A percentile compares a stretch with the other conserved stretches of the same genome.
phyloP scores from a whole-genome alignment of 2,329 filamentous ascomycete species.

The Claviceps sp. region DNA sequence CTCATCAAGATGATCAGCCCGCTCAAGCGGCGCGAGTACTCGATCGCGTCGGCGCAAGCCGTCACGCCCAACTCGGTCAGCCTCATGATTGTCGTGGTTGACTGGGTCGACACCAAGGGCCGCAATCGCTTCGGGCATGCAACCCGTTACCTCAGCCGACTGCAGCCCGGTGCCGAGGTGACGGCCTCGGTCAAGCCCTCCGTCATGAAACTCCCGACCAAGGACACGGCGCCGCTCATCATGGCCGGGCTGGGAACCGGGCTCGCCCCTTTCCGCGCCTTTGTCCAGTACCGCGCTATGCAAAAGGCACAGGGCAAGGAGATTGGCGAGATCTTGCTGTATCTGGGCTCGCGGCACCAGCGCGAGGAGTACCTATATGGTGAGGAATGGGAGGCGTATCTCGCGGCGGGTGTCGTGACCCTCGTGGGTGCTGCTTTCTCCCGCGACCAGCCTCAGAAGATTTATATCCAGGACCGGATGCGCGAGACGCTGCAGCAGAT shows the following conservation, averaged over 20 bases:
- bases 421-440: constrained; percentile 89
- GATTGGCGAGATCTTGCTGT: constrained; percentile 83
- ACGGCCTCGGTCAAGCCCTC: constrained; percentile 95
- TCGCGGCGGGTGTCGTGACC: constrained; percentile 89
- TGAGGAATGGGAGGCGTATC: constrained; percentile 98
- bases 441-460: constrained; percentile 93
- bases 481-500: constrained; percentile 74
- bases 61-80: constrained; percentile 82
- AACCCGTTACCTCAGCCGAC: constrained; percentile 71
- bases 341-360: constrained; percentile 94
- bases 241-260: constrained; percentile 98
- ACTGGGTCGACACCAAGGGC: constrained; percentile 82
- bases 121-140: constrained; percentile 87
- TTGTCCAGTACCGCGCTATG: constrained; percentile 94
- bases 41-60: constrained; percentile 94
- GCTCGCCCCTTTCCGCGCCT: constrained; percentile 96
- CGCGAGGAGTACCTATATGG: constrained; percentile 98
- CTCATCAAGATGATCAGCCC: constrained; percentile 77
- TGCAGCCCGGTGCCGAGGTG: constrained; percentile 63
- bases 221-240: constrained; percentile 84
- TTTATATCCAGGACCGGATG: constrained; percentile 99
- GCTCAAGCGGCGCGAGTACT: constrained; percentile 95
- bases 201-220: constrained; percentile 93
- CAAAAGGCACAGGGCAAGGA: constrained; percentile 96
- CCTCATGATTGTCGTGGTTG: constrained; percentile 92